phyloP scores from a whole-genome alignment of 108 stramenopile genomes.

The Bacterosira constricta region DNA sequence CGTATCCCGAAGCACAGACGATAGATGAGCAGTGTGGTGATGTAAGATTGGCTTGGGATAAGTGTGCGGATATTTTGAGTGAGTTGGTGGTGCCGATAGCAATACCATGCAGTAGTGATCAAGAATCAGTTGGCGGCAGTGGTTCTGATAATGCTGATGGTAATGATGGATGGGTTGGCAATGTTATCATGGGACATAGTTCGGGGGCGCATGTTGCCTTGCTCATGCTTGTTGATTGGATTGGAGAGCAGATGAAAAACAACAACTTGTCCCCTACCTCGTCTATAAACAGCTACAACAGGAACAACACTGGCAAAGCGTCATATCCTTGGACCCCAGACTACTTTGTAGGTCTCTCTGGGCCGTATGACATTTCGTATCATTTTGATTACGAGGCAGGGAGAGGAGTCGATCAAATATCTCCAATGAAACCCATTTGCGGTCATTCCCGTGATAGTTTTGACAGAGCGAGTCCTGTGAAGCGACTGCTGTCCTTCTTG shows the following conservation, averaged over 20 bases:
- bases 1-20: conserved; percentile 62
- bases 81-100: conserved; percentile 34
- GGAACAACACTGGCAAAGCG: not conserved
- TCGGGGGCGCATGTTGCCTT: conserved; percentile 83
- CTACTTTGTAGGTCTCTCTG: conserved; percentile 56
- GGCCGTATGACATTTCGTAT: conserved; percentile 77
- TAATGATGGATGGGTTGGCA: conserved; percentile 39
- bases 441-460: conserved; percentile 69
- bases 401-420: conserved; percentile 84
- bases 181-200: conserved; percentile 71
- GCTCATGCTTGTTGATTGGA: conserved; percentile 57
- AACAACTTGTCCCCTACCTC: not conserved
- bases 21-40: conserved; percentile 68
- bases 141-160: conserved; percentile 7
- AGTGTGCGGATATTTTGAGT: conserved; percentile 1
- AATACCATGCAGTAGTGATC: conserved; percentile 23
- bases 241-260: not conserved
- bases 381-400: conserved; percentile 88
- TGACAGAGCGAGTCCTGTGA: conserved; percentile 55
- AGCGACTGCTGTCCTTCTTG: conserved; percentile 43
- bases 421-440: conserved; percentile 77
- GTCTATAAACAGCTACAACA: not conserved
- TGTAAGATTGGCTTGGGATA: conserved; percentile 28
- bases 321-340: not conserved
- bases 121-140: conserved; percentile 9